Evolutionary conservation across 2,329 filamentous ascomycete genomes (phyloP).

Genomic region (Plectosphaerella cucumerina): DNA sequence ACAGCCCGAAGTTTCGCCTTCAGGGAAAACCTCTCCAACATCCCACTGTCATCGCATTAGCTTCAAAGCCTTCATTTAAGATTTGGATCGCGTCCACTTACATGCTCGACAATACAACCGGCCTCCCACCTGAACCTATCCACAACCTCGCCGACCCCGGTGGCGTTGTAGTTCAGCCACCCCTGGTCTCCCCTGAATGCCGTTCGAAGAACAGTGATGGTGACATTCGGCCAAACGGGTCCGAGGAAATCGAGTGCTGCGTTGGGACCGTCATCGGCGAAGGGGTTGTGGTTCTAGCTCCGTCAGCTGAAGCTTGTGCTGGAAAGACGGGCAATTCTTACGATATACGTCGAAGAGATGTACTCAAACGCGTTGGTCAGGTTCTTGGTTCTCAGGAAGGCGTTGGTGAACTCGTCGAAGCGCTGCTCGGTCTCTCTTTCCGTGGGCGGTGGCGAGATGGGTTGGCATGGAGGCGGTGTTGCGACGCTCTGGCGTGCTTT

Average conservation of each 20-base stretch:
- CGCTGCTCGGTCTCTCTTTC: conserved; percentile 15
- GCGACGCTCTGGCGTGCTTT: background rate
- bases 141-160: conserved; percentile 8
- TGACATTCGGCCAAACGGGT: conserved; percentile 17
- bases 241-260: conserved; percentile 17
- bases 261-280: conserved; percentile 16
- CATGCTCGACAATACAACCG: conserved; percentile 14
- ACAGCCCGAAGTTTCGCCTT: background rate
- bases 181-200: conserved; percentile 7
- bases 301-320: background rate
- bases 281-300: conserved; percentile 16
- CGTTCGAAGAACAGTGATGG: conserved; percentile 14
- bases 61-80: background rate
- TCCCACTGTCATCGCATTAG: background rate
- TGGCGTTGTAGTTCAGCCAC: conserved; percentile 13
- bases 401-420: conserved; percentile 18
- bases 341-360: conserved; percentile 18
- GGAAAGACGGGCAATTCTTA: conserved; percentile 3
- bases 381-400: conserved; percentile 19
- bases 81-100: conserved; percentile 2
- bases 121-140: conserved; percentile 14
- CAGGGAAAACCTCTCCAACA: background rate
- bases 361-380: conserved; percentile 19
- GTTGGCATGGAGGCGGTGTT: conserved; percentile 5
- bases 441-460: conserved; percentile 14